Evolutionary conservation across 2,329 filamentous ascomycete genomes (phyloP), one percentile per base, ranked within the genome.

Genomic region (Pseudogymnoascus sp.): DNA sequence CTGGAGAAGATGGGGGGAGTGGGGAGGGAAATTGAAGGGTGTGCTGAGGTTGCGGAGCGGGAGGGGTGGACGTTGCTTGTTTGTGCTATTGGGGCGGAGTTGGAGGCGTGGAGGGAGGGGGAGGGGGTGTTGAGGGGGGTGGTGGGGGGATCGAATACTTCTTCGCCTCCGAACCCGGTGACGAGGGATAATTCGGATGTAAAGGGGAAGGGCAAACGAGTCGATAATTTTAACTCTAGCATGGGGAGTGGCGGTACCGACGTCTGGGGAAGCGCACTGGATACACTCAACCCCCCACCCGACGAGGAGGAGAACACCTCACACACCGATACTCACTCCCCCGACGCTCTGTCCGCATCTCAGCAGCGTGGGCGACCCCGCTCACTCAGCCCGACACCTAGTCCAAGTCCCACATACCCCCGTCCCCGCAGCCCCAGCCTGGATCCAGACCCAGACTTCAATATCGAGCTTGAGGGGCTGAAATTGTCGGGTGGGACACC

Each of bases 51-150:
- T 2, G 87, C 87, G 0, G 83, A 89, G 65, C 76, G 79, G 1
- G 83, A 83, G 63, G 80, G 82, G 15, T 93, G 90, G 89, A 92
- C 88, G 63, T 76, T 93, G 15, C 78, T 93, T 17, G 86, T 92
- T 4, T 89, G 85, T 61, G 89, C 88, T 10, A 85, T 93, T 35
- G 88, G 89, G 0, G 89, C 90, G 0, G 90, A 91, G 72, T 71
- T 89, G 1, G 86, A 88, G 64, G 87, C 87, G 2, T 86, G 90
- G 65, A 77, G 76, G 33, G 82, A 87, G 69, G 86, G 86, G 1
- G 80, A 82, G 67, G 73, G 77, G 2, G 77, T 90, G 44, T 75
- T 90, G n/a, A 42, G 9, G n/a, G 38, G 38, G 17, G 38, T 42
- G n/a, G 38, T 42, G n/a, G 17, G 38, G 35, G 35, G 15, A 9